These are phyloP conservation scores for Platanthera guangdongensis DNA, from an alignment of 106 monocot species.

Conservation along the genomic window DNA sequence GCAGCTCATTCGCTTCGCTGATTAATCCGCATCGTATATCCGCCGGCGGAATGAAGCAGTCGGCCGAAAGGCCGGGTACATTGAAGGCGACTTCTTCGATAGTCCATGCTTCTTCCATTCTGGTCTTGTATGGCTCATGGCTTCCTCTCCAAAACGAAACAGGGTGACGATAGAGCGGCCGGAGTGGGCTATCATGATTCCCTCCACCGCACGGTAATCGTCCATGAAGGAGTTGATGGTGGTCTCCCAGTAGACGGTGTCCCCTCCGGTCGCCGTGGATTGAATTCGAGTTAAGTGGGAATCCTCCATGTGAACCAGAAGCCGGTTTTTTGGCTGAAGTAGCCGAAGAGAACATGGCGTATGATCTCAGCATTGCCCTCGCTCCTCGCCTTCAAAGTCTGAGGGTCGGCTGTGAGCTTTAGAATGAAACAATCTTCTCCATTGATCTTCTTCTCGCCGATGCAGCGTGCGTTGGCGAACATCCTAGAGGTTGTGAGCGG, in stretches of 20 bases:
- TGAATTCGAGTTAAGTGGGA: slow-evolving; percentile 97
- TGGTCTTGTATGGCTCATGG: slow-evolving; percentile 94
- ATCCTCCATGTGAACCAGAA: slow-evolving; percentile 83
- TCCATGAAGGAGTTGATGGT: slow-evolving; percentile 85
- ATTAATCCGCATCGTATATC: slow-evolving; percentile 57
- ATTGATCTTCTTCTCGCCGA: slow-evolving; percentile 90
- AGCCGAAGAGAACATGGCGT: slow-evolving; percentile 85
- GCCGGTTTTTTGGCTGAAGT: slow-evolving; percentile 87
- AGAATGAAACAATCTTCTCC: slow-evolving; percentile 99
- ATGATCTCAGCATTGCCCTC: slow-evolving; percentile 96
- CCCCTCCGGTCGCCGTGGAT: slow-evolving; percentile 50
- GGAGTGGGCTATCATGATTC: slow-evolving; percentile 88
- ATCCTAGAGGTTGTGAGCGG: slow-evolving; percentile 81
- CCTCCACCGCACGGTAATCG: slow-evolving; percentile 75
- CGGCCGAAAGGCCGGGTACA: slow-evolving; percentile 76
- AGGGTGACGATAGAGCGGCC: slow-evolving; percentile 82
- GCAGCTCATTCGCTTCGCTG: slow-evolving; percentile 48
- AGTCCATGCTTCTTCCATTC: slow-evolving; percentile 96
- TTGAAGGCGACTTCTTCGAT: slow-evolving; percentile 97
- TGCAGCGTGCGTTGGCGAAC: slow-evolving; percentile 83
- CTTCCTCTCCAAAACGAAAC: slow-evolving; percentile 82
- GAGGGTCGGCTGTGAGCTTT: slow-evolving; percentile 75
- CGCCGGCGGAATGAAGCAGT: slow-evolving; percentile 96
- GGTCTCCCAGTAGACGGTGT: slow-evolving; percentile 96
- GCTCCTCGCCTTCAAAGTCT: slow-evolving; percentile 65